A percentile compares a stretch with the other conserved stretches of the same genome.
These are phyloP conservation scores for Phialophora tarda DNA, from an alignment of 2,329 filamentous ascomycete genomes.

Conservation along the genomic window DNA sequence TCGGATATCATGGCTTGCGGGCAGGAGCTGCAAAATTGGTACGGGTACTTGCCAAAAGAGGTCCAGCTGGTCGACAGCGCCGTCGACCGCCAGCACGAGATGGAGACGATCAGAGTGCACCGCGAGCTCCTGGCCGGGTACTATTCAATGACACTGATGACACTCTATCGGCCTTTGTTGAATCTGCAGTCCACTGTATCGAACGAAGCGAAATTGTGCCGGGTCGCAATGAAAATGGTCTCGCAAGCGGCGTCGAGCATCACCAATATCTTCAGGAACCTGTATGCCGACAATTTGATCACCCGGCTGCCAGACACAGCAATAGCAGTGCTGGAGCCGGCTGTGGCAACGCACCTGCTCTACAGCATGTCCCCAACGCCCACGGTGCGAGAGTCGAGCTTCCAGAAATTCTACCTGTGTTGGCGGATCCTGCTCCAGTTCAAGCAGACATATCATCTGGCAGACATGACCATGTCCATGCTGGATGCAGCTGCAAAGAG, in stretches of 20 bases:
- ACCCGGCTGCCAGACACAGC: constrained; percentile 26
- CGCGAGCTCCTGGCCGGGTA: constrained; percentile 23
- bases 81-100: background rate
- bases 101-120: constrained; percentile 24
- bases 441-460: constrained; percentile 22
- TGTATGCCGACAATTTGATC: constrained; percentile 26
- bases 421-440: constrained; percentile 32
- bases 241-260: constrained; percentile 77
- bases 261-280: constrained; percentile 76
- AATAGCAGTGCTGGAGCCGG: constrained; percentile 28
- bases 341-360: constrained; percentile 28
- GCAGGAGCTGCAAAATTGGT: constrained; percentile 30
- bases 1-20: constrained; percentile 23
- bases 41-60: constrained; percentile 18
- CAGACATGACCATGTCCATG: constrained; percentile 29
- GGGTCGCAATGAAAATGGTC: constrained; percentile 17
- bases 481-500: constrained; percentile 26
- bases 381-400: constrained; percentile 23
- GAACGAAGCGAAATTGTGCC: constrained; percentile 11
- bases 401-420: constrained; percentile 33
- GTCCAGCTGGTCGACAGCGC: constrained; percentile 8
- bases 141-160: constrained; percentile 32
- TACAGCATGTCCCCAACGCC: constrained; percentile 28
- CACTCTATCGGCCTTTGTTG: constrained; percentile 29
- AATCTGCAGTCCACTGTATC: constrained; percentile 1